Evolutionary conservation across 1,284 basidiomycete genomes (phyloP).

Genomic region (Rhodotorula glutinis): DNA sequence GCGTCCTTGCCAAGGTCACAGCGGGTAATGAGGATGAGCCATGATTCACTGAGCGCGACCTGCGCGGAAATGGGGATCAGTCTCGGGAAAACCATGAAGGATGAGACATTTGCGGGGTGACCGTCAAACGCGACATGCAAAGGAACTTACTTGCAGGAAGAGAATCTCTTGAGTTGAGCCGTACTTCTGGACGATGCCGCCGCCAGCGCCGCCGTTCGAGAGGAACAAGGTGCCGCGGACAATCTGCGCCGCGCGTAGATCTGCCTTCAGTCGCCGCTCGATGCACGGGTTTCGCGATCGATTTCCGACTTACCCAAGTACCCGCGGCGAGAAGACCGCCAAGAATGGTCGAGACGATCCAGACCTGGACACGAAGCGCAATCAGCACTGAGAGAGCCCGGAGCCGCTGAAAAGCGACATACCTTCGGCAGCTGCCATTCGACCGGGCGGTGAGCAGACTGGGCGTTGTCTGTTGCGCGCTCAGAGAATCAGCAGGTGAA

Average conservation of each 20-base stretch:
- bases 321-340: conserved; percentile 54
- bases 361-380: conserved; percentile 53
- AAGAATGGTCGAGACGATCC: conserved; percentile 54
- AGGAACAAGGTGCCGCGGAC: conserved; percentile 55
- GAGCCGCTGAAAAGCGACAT: conserved; percentile 55
- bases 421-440: conserved; percentile 61
- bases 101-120: too few relatives aligned
- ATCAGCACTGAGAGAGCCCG: conserved; percentile 52
- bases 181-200: conserved; percentile 58
- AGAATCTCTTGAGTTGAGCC: conserved; percentile 45
- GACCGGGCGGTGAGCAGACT: conserved; percentile 54
- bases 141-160: neutral
- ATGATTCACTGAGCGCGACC: conserved; percentile 59
- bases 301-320: conserved; percentile 53
- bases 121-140: too few relatives aligned
- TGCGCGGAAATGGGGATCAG: conserved; percentile 48
- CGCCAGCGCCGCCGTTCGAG: conserved; percentile 44
- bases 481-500: too few relatives aligned
- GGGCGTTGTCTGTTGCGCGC: conserved; percentile 50
- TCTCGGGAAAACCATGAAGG: too few relatives aligned
- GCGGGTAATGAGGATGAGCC: conserved; percentile 55
- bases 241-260: too few relatives aligned
- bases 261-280: too few relatives aligned
- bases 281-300: too few relatives aligned
- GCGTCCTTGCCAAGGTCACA: conserved; percentile 19